Evolutionary conservation across 129 eudicot genomes (phyloP), one percentile per base, ranked within the genome.

Genomic region (Heracleum sosnowskyi): DNA sequence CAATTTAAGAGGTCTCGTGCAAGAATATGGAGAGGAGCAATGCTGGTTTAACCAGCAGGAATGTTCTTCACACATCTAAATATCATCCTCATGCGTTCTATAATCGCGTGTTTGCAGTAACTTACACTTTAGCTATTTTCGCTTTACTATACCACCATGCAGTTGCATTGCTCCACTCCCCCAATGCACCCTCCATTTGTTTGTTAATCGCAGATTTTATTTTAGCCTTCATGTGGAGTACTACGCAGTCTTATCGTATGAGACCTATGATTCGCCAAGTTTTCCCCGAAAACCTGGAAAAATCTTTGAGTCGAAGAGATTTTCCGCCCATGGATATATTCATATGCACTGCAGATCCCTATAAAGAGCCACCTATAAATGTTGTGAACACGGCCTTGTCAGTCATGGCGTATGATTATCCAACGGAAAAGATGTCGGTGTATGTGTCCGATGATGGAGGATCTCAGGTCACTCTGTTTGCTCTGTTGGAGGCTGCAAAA

Each of bases 371-470:
- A 2, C 96, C 99, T 0, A 69, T 89, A 42, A 77, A 76, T 39
- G 91, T 87, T 13, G 94, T 92, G 9, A 96, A 92, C 93, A 96
- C 99, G 69, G 95, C 90, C 7, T 80, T 96, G 75, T 92, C 99
- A 10, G 94, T 96, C 29, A 75, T 96, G 95, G 97, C 97, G 0
- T 90, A 88, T 45, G 99, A 96, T 40, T 92, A 90, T 80, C 99
- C 97, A 16, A 5, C 87, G n/a, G 91, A 96, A 24, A 96, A 96
- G 83, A 47, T 95, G 29, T 92, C 99, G 35, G 89, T 90, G 3
- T 96, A 96, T 51, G 88, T 96, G 7, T 96, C 99, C 7, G 97
- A 96, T 33, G 99, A 96, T 55, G 97, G 99, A 36, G 97, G 99
- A 18, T 92, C 97, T 16, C 82, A 87, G 83, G 76, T 87, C 24